Base-by-base conservation (phyloP, 1,284 basidiomycete species). In the Peniophora sp. region DNA sequence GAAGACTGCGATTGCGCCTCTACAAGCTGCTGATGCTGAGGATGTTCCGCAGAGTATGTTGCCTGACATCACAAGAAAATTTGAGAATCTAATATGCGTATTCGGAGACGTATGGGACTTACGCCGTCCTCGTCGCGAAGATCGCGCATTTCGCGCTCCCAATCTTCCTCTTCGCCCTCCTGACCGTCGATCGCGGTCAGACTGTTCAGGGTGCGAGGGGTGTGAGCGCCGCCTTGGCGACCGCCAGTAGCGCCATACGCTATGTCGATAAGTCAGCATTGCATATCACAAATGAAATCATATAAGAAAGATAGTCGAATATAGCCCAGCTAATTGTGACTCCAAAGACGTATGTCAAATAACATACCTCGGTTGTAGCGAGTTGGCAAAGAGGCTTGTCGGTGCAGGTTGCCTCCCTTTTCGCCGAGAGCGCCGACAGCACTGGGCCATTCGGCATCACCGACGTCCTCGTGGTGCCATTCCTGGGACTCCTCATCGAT, bases 151-250 rank as follows among this genome's bases (percentile, higher is more conserved):
- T 81, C 81, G 42, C 74, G 70, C 63, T 88, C 86, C 88, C 88
- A 91, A 54, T 87, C 84, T 57, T 89, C 88, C 64, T 91, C 88
- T 55, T 90, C 87, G 58, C 81, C 86, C 58, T 89, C 87, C 60
- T 88, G 86, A 44, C 88, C 88, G 48, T 85, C 79, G 64, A 91
- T 91, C 51, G 84, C 84, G 39, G 83, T 78, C 48, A 91, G 77
- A 64, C 85, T 88, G 60, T 88, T 90, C 66, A 90, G 70, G n/a
- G 79, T 78, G 53, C 85, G 81, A 32, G 85, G 83, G 23, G 84
- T 84, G 56, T 75, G 64, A 57, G 71, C 81, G 22, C 85, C 85
- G 11, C 76, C 63, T 61, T 80, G 71, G 50, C 69, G 79, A 47
- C 76, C 68, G 11, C 69, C 66, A 52, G 76, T 72, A 18, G n/a